Evolutionary conservation across 345 rosid genomes (phyloP), one percentile per base, ranked within the genome.

Genomic region (Salix exigua): DNA sequence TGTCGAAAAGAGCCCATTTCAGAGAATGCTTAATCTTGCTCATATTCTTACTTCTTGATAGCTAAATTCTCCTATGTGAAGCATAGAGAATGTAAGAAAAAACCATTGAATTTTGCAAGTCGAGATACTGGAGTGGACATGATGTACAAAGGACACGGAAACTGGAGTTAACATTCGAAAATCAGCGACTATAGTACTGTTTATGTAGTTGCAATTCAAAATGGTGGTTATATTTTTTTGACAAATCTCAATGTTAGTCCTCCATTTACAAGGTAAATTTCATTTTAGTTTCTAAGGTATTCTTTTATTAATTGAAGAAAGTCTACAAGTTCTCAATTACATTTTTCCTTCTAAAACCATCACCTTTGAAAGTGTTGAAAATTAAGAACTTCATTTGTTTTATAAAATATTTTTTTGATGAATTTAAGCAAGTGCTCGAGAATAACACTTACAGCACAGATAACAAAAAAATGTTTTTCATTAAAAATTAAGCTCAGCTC

Each of bases 1-100:
- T 66, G 23, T 75, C 83, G 40, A 77, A 35, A 70, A 81, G 78
- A 72, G 50, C 58, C 69, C 70, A 46, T 33, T 60, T 76, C 61
- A 60, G 48, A 60, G 65, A 58, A 23, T 23, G 58, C 67, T 35
- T 58, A 55, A 28, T 19, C 40, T 51, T 51, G 25, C 71, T 71
- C 74, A 71, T 46, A 14, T 46, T 31, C 26, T 46, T 35, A 31
- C 46, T 44, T 30, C 40, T 30, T 65, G 37, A 65, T 35, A 17
- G 31, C 40, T 65, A 53, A 6, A 53, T 53, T 53, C 25, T 21
- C n/a, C 25, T 21, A 6, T 7, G 60, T 53, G 60, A 53, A 53
- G 25, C 9, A 21, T 2, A 53, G 21, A 53, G 25, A 21, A 21
- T 21, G 60, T 19, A 53, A 53, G 23, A 21, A 53, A 53, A 53